phyloP scores from a whole-genome alignment of 129 eudicot genomes.

The Lactuca saligna region DNA sequence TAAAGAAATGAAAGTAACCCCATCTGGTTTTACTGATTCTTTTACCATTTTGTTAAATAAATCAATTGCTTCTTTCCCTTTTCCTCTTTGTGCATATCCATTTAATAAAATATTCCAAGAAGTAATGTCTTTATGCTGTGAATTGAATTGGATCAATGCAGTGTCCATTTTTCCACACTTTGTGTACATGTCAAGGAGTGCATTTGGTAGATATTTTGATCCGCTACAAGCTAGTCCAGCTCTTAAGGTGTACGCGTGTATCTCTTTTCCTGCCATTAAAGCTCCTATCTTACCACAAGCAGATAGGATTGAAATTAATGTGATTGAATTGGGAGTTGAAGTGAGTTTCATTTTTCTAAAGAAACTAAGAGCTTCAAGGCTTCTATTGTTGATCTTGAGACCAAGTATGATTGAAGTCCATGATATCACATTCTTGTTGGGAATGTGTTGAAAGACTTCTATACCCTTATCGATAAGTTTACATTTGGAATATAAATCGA shows the following conservation, averaged over 20 bases:
- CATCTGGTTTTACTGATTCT: constrained; percentile 58
- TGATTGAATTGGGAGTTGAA: constrained; percentile 62
- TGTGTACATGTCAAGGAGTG: constrained; percentile 80
- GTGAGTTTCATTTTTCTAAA: constrained; percentile 64
- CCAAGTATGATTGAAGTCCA: constrained; percentile 90
- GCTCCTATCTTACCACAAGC: constrained; percentile 90
- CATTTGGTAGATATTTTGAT: constrained; percentile 52
- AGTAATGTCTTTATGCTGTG: constrained; percentile 45
- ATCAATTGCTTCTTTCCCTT: constrained; percentile 52
- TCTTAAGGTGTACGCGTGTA: constrained; percentile 74
- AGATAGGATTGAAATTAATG: constrained; percentile 60
- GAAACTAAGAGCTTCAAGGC: constrained; percentile 65
- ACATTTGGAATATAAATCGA: constrained; percentile 83
- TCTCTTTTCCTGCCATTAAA: constrained; percentile 72
- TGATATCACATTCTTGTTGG: constrained; percentile 65
- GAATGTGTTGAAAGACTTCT: constrained; percentile 71
- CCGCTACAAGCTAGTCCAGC: constrained; percentile 54
- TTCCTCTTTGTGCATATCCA: constrained; percentile 69
- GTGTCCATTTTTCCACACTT: constrained; percentile 64
- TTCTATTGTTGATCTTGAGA: constrained; percentile 56
- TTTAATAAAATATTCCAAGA: constrained; percentile 83
- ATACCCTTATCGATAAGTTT: constrained; percentile 74
- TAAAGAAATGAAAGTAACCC: constrained; percentile 61
- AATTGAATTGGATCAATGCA: constrained; percentile 62
- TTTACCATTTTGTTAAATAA: constrained; percentile 55